Conservation (phyloP, 1,284 basidiomycete genomes). For the Coniophora puteana region DNA sequence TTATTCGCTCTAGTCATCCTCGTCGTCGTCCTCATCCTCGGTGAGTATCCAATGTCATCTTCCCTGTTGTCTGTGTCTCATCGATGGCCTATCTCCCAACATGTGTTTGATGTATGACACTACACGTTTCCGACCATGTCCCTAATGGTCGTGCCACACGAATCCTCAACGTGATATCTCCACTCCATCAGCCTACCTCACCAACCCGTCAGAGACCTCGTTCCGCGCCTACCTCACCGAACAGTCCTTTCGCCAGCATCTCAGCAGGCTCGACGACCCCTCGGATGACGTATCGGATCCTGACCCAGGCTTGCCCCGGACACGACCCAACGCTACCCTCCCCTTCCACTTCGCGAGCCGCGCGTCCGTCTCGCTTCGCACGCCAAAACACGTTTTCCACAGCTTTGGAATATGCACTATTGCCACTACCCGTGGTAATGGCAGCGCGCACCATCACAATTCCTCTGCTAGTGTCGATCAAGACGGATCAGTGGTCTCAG, state of each 20-base stretch:
- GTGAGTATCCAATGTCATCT: conserved; percentile 40
- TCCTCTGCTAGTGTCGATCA: conserved; percentile 27
- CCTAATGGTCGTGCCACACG: conserved; percentile 10
- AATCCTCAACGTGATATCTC: conserved; percentile 17
- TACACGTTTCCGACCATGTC: conserved; percentile 11
- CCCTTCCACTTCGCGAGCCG: conserved; percentile 89
- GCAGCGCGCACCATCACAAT: conserved; percentile 15
- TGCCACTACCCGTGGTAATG: conserved; percentile 40
- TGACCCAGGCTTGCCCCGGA: conserved; percentile 18
- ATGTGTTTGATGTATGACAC: conserved; percentile 8
- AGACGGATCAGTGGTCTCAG: conserved; percentile 52
- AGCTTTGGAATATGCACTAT: conserved; percentile 84
- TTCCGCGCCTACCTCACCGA: conserved; percentile 94
- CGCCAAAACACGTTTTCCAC: conserved; percentile 87
- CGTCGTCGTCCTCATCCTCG: conserved; percentile 67
- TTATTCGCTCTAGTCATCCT: conserved; percentile 63
- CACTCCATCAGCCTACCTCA: conserved; percentile 73
- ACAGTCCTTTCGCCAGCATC: conserved; percentile 90
- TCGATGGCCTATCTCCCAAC: conserved; percentile 5
- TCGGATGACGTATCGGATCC: conserved; percentile 38
- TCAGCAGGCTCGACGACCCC: conserved; percentile 80
- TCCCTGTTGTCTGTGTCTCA: conserved; percentile 4
- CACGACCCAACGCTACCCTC: too few relatives aligned
- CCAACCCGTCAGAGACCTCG: conserved; percentile 89
- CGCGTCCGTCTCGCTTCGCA: conserved; percentile 88